Base-by-base conservation (phyloP, 1,284 basidiomycete species). In the Cutaneotrichosporon cyanovorans region DNA sequence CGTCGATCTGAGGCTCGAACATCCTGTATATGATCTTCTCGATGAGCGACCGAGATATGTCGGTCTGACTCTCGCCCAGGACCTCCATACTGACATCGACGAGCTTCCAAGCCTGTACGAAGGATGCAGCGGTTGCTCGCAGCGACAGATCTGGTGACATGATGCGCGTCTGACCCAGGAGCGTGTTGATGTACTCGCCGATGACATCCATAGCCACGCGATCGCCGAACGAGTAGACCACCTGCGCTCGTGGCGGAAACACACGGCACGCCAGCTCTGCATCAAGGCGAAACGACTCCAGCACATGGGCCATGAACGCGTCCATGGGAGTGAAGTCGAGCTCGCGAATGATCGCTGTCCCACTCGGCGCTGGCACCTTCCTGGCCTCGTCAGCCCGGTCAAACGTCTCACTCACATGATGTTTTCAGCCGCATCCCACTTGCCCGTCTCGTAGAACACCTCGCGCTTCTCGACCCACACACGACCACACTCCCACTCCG, bases 1-100 rank as follows among this genome's bases (percentile, higher is more conserved):
- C 92, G 63, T 92, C 90, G 84, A 97, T 90, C 66, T 93, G 86
- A 3, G 78, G 74, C 67, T 95, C 91, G 63, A 95, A 98, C 87
- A 96, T 92, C 35, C 77, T 77, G 65, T 87, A 92, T 10, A 92
- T 78, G 38, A 92, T 80, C 63, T 90, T 85, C 60, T 95, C 87
- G 0, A 84, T 83, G 33, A 73, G 73, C 5, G 73, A 75, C 36
- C 66, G 62, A 7, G 73, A 71, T 5, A 60, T 55, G 14, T 76
- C 71, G 22, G 50, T 36, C 69, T 64, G 47, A 5, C 60, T 46
- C 2, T 57, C 48, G 3, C 58, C 61, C 0, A 64, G 42, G 15
- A 66, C 59, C 37, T 78, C 68, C 55, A 84, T 68, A n/a, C 88
- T 76, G 1, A 77, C 75, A 53, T 90, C 88, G 1, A 89, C 87